Percentiles rank a stretch among this genome's conserved stretches.
These are phyloP conservation scores for Apiospora kogelbergensis DNA, from an alignment of 2,329 filamentous ascomycete species.

Conservation along the genomic window DNA sequence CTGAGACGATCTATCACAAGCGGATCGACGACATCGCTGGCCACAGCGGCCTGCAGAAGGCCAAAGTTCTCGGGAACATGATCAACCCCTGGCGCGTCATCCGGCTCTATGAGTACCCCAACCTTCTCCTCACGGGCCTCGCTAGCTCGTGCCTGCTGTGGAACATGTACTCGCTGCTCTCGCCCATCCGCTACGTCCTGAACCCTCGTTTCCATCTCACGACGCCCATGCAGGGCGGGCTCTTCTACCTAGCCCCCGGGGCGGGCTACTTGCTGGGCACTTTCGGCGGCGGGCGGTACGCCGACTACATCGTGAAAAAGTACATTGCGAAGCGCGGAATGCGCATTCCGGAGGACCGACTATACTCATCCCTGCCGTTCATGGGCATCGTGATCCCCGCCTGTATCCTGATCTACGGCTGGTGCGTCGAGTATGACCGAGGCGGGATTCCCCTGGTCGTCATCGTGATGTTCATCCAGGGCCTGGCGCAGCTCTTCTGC, in stretches of 20 bases:
- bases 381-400: conserved; percentile 60
- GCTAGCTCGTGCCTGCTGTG: conserved; percentile 66
- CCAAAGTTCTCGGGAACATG: conserved; percentile 57
- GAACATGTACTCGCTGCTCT: conserved; percentile 66
- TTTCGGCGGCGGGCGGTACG: conserved; percentile 59
- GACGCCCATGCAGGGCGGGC: conserved; percentile 59
- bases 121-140: conserved; percentile 60
- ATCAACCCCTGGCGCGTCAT: conserved; percentile 67
- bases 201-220: conserved; percentile 69
- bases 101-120: conserved; percentile 66
- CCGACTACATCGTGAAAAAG: conserved; percentile 39
- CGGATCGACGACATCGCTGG: conserved; percentile 62
- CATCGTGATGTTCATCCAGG: conserved; percentile 72
- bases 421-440: conserved; percentile 48
- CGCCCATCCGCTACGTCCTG: conserved; percentile 64
- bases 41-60: conserved; percentile 48
- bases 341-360: conserved; percentile 68
- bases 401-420: conserved; percentile 65
- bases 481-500: conserved; percentile 72
- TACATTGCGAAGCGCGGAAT: conserved; percentile 45
- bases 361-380: conserved; percentile 61
- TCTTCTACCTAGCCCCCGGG: conserved; percentile 71
- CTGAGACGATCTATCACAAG: conserved; percentile 70
- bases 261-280: conserved; percentile 65
- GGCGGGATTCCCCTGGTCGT: conserved; percentile 63